Evolutionary conservation across 331 rosid species (phyloP), one percentile per base, ranked within the genome.

Genomic region (Malus hybrid): DNA sequence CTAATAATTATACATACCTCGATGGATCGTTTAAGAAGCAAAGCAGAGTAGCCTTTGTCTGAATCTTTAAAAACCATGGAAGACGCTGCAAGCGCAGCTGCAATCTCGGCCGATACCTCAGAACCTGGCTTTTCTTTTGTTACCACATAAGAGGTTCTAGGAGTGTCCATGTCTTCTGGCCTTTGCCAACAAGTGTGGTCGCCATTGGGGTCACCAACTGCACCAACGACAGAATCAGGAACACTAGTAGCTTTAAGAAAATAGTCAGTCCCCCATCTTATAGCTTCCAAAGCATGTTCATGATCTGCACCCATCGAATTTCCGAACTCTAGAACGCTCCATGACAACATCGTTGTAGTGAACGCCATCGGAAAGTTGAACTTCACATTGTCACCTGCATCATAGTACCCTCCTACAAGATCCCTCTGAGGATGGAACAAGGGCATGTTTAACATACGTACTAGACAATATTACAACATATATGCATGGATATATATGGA

Each of bases 11-110:
- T 44, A 44, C 50, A 79, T 44, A 44, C 50, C 56, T 69, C 48
- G n/a, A 48, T 70, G 39, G 80, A 77, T 46, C 83, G 61, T 8
- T 65, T 18, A 10, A 67, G 76, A 34, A 83, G 76, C 19, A 18
- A 19, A 19, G 50, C 20, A 4, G 81, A 75, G 70, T 83, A 83
- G 5, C 2, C 36, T 10, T 55, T 39, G 55, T 82, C 83, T 1
- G 57, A 39, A 6, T 14, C 75, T 7, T 33, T 44, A 48, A 82
- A 82, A 1, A 72, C 86, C 2, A 82, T 42, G 24, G 83, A 79
- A 46, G 86, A 80, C 52, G 83, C 73, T 6, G 86, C 83, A 20
- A 82, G 78, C 46, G 86, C 80, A 2, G 83, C 86, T 12, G 86
- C 86, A 15, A 71, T 82, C 72, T 82, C 83, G n/a, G 86, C 80